phyloP scores from a whole-genome alignment of 805 yeast genomes.

The Hanseniaspora hatyaiensis region DNA sequence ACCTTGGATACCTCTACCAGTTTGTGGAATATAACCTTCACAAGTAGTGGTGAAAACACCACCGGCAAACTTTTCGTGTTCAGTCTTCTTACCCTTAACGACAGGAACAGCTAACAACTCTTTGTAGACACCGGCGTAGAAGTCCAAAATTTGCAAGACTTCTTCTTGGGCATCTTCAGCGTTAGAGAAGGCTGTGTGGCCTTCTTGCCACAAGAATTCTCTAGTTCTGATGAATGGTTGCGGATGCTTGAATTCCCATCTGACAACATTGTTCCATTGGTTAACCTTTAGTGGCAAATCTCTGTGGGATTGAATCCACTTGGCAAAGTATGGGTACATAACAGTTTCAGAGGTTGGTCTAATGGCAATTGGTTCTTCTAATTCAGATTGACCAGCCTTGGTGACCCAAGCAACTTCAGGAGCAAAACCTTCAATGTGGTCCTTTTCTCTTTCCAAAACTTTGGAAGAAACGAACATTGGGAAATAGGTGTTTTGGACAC shows the following conservation, averaged over 20 bases:
- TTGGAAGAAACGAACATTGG: conserved; percentile 94
- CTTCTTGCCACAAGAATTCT: conserved; percentile 99
- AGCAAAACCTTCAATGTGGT: conserved; percentile 97
- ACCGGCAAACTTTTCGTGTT: conserved; percentile 97
- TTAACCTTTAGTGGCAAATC: conserved; percentile 91
- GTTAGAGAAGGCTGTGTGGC: conserved; percentile 94
- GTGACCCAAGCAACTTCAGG: conserved; percentile 99
- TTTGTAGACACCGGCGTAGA: conserved; percentile 73
- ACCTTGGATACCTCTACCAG: conserved; percentile 99
- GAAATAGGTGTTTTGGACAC: conserved; percentile 91
- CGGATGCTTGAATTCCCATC: conserved; percentile 99
- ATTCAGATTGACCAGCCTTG: conserved; percentile 81
- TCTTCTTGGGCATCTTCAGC: conserved; percentile 69
- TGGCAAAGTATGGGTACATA: conserved; percentile 98
- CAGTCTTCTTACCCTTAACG: conserved; percentile 87
- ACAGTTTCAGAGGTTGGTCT: conserved; percentile 99
- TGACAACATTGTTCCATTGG: conserved; percentile 99
- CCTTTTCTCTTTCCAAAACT: conserved; percentile 94
- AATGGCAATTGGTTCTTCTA: conserved; percentile 97
- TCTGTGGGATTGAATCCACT: conserved; percentile 97
- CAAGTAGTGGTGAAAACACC: conserved; percentile 89
- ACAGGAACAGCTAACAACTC: conserved; percentile 96
- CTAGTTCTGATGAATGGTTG: conserved; percentile 98
- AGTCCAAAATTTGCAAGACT: conserved; percentile 74
- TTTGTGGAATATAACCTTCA: conserved; percentile 94